Evolutionary conservation across 805 yeast species (phyloP), one percentile per base, ranked within the genome.

Genomic region (Crinitomyces ghanaensis): DNA sequence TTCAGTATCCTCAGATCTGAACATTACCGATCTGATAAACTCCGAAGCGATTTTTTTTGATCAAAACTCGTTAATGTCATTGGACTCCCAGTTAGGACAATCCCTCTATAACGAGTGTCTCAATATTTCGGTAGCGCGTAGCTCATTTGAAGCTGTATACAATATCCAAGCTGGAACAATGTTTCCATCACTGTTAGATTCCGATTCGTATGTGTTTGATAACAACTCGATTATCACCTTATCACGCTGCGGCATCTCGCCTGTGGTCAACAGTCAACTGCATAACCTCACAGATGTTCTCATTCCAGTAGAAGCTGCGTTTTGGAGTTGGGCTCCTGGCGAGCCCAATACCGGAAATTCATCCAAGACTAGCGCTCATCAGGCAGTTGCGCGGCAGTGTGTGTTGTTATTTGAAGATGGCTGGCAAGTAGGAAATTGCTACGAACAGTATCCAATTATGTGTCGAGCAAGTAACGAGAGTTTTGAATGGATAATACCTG

Each of bases 271-370:
- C 56, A 31, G 70, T 9, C 11, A 21, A 42, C 41, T 63, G 8
- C 14, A 45, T 4, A 27, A 28, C 11, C 19, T 37, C 13, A 14
- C 25, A 3, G 36, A 38, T 4, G 35, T 20, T 48, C 42, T 27
- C 30, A 29, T 26, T 28, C 19, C 35, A 41, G 7, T 47, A 27
- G 34, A 37, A 7, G 28, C 31, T 3, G 33, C 44, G 3, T 30
- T 55, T 16, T 85, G 95, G 95, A 68, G 88, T 2, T 85, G 95
- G 95, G 68, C 65, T 0, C 48, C 63, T 0, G 52, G 56, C 6
- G 70, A 77, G 47, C 91, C 91, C 33, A 43, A 2, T 36, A 45
- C 28, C 18, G 33, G 31, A 11, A 28, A 14, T 30, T 32, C 30
- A 43, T 46, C 39, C 13, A 21, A 32, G 8, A 32, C 30, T 7